Percentiles rank a stretch among this genome's conserved stretches.
These are phyloP conservation scores for Plantago major DNA, from an alignment of 257 asterid species.

Conservation along the genomic window DNA sequence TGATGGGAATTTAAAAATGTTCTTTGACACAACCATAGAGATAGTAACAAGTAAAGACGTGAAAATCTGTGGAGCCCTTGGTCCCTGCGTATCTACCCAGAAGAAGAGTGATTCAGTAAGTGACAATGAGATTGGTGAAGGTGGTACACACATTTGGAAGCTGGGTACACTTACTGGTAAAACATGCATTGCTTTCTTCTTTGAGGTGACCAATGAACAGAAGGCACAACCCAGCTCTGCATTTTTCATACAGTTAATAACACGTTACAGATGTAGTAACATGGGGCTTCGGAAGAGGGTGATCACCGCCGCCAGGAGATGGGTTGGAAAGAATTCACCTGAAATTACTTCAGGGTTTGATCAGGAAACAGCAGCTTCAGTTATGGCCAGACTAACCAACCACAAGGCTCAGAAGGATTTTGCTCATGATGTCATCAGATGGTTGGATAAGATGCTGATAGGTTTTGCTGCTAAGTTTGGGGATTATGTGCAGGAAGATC, in stretches of 20 bases:
- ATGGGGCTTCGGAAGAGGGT: slow-evolving; percentile 80
- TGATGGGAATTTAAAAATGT: slow-evolving; percentile 62
- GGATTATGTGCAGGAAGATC: slow-evolving; percentile 80
- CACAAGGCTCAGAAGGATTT: slow-evolving; percentile 40
- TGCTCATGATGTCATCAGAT: slow-evolving; percentile 58
- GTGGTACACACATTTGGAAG: slow-evolving; percentile 83
- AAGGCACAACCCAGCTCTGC: slow-evolving; percentile 67
- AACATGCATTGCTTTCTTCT: slow-evolving; percentile 84
- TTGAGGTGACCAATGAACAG: slow-evolving; percentile 61
- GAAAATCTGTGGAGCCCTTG: slow-evolving; percentile 82
- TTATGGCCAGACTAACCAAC: slow-evolving; percentile 80
- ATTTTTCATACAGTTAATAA: slow-evolving; percentile 77
- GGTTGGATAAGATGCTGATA: slow-evolving; percentile 75
- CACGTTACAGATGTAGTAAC: slow-evolving; percentile 63
- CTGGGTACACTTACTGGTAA: slow-evolving; percentile 59
- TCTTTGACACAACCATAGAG: slow-evolving; percentile 84
- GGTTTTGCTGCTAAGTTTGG: slow-evolving; percentile 77
- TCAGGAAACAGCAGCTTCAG: slow-evolving; percentile 94
- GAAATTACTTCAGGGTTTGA: slow-evolving; percentile 82
- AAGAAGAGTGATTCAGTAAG: slow-evolving; percentile 62
- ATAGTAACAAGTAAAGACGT: slow-evolving; percentile 71
- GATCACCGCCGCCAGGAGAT: slow-evolving; percentile 88
- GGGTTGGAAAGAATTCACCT: slow-evolving; percentile 73
- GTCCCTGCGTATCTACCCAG: slow-evolving; percentile 66
- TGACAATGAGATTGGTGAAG: slow-evolving; percentile 61